Base-by-base conservation (phyloP, 163 green algal species). In the Scenedesmus sp. region DNA sequence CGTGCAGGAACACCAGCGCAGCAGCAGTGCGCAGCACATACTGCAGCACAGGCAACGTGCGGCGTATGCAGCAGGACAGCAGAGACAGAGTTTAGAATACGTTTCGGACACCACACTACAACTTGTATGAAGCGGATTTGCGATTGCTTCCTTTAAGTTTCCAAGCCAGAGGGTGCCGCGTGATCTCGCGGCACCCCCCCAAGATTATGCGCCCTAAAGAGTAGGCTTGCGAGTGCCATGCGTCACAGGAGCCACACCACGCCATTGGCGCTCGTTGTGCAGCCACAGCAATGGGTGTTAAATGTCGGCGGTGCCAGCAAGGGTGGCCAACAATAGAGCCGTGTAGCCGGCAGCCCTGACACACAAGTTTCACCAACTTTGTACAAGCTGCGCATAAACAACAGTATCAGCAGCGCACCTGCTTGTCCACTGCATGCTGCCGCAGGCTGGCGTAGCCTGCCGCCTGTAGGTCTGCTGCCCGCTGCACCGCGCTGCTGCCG, bases 1-100 rank as follows among this genome's bases (percentile, higher is more conserved):
- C 89, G 62, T 89, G 89, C 82, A 92, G 89, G 81, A 89, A 84
- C 20, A 92, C 89, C 54, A 92, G 64, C 54, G 64, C n/a, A 5
- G 89, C 89, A 5, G n/a, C 89, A 55, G 20, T 64, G 26, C 82
- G 82, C 62, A 89, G 16, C n/a, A 73, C 46, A 76, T 76, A 84
- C 89, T 89, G 89, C 62, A 56, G 67, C 77, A 86, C 66, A 82
- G 46, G 13, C 67, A 60, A 84, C 81, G 7, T 52, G 2, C 26
- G 16, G 13, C 81, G n/a, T 55, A 88, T 2, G 26, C 15, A 74
- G 56, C 26, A 54, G 2, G 26, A 79, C 85, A 34, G 64, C 64
- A 55, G 66, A 46, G 34, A 9, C 81, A 62, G 54, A 0, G 54
- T 60, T 6, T 34, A 7, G 20, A 20, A 12, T 62, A n/a, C 77